phyloP scores from a whole-genome alignment of 345 rosid genomes.

The Camelina neglecta region DNA sequence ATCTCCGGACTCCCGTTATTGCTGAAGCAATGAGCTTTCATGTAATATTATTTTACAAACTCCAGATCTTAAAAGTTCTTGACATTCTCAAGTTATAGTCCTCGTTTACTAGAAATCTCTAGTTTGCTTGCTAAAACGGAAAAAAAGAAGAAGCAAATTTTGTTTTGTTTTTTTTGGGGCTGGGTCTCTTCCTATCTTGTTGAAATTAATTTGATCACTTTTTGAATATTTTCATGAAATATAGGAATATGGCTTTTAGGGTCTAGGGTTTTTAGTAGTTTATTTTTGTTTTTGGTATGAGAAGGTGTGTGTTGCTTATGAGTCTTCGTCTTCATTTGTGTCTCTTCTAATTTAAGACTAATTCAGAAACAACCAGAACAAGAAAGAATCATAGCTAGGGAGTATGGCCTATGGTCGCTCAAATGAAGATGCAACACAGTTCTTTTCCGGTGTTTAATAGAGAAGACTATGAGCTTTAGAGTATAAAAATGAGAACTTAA shows the following conservation, averaged over 20 bases:
- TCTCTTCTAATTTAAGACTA: not conserved
- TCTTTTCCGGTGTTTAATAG: not conserved
- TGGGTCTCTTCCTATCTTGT: not conserved
- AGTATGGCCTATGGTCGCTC: too few species aligned
- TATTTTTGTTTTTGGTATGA: too few species aligned
- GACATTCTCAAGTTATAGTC: not conserved
- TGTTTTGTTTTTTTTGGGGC: too few species aligned
- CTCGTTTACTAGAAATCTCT: not conserved
- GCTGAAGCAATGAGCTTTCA: too few species aligned
- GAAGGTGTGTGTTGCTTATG: not conserved
- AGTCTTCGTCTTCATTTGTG: not conserved
- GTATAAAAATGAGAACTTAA: constrained; percentile 13
- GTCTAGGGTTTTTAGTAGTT: not conserved
- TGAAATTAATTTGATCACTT: not conserved
- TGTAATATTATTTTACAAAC: too few species aligned
- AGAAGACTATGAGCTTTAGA: constrained; percentile 10
- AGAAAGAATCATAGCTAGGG: not conserved
- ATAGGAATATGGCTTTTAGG: not conserved
- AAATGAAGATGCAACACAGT: constrained; percentile 1
- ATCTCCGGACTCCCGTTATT: not conserved
- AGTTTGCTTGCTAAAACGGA: not conserved
- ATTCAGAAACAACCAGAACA: not conserved
- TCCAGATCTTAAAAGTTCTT: not conserved
- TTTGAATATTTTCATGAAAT: not conserved
- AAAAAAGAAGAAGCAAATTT: not conserved